A percentile compares a stretch with the other conserved stretches of the same genome.
Conservation (phyloP, 2,329 filamentous ascomycete genomes). For the Diplodia mutila region DNA sequence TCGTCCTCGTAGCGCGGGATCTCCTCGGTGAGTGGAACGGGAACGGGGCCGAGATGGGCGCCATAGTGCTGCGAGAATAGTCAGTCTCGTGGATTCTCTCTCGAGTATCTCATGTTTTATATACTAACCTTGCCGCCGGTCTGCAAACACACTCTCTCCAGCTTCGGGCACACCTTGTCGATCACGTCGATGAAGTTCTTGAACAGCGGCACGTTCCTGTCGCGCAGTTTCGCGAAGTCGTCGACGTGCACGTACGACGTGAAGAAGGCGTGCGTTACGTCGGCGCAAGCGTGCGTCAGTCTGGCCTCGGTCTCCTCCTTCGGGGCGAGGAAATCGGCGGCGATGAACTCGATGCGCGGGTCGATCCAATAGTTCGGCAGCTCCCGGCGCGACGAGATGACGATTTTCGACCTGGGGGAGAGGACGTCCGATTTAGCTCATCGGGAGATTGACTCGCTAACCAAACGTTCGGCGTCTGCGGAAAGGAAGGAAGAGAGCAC, state of each 20-base stretch:
- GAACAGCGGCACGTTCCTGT: constrained; percentile 38
- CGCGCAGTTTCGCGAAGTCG: constrained; percentile 34
- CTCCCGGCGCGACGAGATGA: constrained; percentile 37
- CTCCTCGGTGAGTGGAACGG: constrained; percentile 26
- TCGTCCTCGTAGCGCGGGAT: constrained; percentile 12
- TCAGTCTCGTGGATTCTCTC: neutral
- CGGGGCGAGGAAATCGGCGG: constrained; percentile 37
- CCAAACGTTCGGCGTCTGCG: neutral
- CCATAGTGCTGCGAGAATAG: constrained; percentile 25
- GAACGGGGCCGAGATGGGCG: constrained; percentile 26
- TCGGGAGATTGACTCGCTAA: neutral
- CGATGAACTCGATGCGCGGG: constrained; percentile 38
- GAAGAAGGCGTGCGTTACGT: constrained; percentile 42
- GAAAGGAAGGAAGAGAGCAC: neutral
- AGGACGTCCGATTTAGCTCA: neutral
- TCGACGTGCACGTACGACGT: constrained; percentile 41
- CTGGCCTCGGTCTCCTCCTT: neutral
- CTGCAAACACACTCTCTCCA: constrained; percentile 34
- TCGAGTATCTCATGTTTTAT: too few species aligned
- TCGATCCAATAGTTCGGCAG: constrained; percentile 33
- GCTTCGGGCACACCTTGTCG: constrained; percentile 30
- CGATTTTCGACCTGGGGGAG: constrained; percentile 31
- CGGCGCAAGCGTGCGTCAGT: constrained; percentile 31
- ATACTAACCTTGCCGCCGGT: constrained; percentile 22
- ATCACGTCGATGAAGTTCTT: constrained; percentile 42